phyloP scores from a whole-genome alignment of 2,329 filamentous ascomycete genomes.

The Arthroderma sp. region DNA sequence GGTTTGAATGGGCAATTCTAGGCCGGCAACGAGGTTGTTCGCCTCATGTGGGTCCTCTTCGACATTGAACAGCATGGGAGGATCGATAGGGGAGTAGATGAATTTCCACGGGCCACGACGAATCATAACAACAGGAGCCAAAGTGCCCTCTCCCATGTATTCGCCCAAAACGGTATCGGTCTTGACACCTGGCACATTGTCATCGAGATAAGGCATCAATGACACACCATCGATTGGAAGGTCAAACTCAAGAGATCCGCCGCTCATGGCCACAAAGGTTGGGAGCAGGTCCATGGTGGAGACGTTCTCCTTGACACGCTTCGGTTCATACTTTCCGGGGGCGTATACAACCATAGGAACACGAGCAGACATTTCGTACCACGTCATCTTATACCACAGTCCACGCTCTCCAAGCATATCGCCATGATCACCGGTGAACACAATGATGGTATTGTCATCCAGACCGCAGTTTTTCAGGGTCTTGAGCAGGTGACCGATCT shows the following conservation, averaged over 20 bases:
- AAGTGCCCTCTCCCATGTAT: constrained; percentile 86
- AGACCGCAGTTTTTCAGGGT: constrained; percentile 68
- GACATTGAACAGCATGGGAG: constrained; percentile 74
- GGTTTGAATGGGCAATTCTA: constrained; percentile 20
- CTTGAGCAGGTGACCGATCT: constrained; percentile 68
- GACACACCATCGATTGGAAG: constrained; percentile 81
- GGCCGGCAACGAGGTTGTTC: constrained; percentile 46
- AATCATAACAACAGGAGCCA: constrained; percentile 89
- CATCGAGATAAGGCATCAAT: constrained; percentile 59
- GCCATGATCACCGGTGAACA: constrained; percentile 88
- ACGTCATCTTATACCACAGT: constrained; percentile 95
- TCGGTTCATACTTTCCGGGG: constrained; percentile 60
- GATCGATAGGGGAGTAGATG: constrained; percentile 70
- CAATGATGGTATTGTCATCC: constrained; percentile 73
- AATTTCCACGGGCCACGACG: constrained; percentile 83
- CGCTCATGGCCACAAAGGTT: constrained; percentile 72
- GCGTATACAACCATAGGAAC: constrained; percentile 79
- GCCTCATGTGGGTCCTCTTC: constrained; percentile 61
- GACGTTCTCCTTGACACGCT: constrained; percentile 68
- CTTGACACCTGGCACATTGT: constrained; percentile 40
- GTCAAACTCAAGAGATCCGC: constrained; percentile 52
- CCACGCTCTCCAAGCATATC: constrained; percentile 92
- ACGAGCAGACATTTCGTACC: constrained; percentile 81
- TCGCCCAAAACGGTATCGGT: constrained; percentile 87
- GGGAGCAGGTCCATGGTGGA: constrained; percentile 84